Evolutionary conservation across 2,329 filamentous ascomycete genomes (phyloP).

Genomic region (Aspergillus costaricaensis): DNA sequence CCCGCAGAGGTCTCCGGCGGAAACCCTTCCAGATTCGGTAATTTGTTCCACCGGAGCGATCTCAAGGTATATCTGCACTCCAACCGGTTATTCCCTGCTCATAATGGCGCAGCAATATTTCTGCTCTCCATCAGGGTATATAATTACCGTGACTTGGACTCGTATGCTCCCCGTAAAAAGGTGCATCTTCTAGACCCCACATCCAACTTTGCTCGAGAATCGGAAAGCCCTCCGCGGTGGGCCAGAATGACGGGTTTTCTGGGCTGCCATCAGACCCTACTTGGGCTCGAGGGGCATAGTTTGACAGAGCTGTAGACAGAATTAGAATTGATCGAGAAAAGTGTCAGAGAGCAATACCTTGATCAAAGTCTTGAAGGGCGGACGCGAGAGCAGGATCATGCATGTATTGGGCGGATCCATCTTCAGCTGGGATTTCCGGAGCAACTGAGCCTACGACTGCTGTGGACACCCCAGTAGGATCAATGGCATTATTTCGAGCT

Average conservation of each 20-base stretch:
- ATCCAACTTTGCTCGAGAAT: constrained; percentile 27
- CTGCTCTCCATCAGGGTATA: not conserved
- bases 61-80: too few species aligned
- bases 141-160: fast-evolving
- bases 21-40: not conserved
- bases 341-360: constrained; percentile 11
- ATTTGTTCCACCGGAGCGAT: not conserved
- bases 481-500: too few species aligned
- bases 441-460: too few species aligned
- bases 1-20: not conserved
- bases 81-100: too few species aligned
- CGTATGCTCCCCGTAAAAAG: too few species aligned
- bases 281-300: not conserved
- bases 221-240: constrained; percentile 12
- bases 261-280: not conserved
- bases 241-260: constrained; percentile 9
- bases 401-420: constrained; percentile 11
- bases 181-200: constrained; percentile 16
- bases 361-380: constrained; percentile 24
- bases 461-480: too few species aligned
- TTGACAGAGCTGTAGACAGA: constrained; percentile 1
- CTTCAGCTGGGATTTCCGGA: not conserved
- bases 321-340: not conserved
- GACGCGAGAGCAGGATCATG: constrained; percentile 22
- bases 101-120: too few species aligned